phyloP scores from a whole-genome alignment of 805 yeast genomes.

The Metschnikowia lochheadii region DNA sequence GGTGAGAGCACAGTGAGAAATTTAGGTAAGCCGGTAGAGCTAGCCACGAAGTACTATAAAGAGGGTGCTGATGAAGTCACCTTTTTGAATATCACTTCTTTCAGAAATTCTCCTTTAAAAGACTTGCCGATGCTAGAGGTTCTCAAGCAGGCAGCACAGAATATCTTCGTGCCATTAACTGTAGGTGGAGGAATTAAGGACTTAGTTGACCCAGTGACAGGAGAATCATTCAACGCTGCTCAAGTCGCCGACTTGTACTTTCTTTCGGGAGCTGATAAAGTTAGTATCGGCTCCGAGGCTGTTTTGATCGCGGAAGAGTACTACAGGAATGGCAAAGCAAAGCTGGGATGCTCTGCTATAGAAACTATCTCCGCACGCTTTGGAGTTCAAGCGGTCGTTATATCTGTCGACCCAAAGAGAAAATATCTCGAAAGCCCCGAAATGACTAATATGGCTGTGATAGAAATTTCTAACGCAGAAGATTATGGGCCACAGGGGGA shows the following conservation, averaged over 20 bases:
- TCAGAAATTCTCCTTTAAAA: constrained; percentile 85
- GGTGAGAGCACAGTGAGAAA: constrained; percentile 71
- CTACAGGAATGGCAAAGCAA: constrained; percentile 52
- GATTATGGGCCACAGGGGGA: constrained; percentile 82
- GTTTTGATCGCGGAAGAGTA: constrained; percentile 85
- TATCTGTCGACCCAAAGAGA: constrained; percentile 96
- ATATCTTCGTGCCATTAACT: constrained; percentile 93
- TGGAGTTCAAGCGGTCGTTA: constrained; percentile 96
- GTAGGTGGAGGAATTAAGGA: constrained; percentile 98
- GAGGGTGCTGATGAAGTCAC: constrained; percentile 99
- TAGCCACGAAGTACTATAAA: constrained; percentile 82
- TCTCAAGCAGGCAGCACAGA: constrained; percentile 72
- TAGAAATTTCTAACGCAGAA: constrained; percentile 51
- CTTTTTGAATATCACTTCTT: constrained; percentile 90
- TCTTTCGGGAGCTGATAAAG: constrained; percentile 96
- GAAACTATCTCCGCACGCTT: constrained; percentile 89
- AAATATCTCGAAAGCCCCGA: constrained; percentile 64
- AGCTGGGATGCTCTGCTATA: constrained; percentile 79
- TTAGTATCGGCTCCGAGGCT: constrained; percentile 97
- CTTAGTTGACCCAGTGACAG: constrained; percentile 74
- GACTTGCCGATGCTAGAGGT: constrained; percentile 97
- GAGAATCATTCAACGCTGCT: constrained; percentile 73
- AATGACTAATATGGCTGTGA: constrained; percentile 57
- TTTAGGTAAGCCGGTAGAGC: constrained; percentile 92
- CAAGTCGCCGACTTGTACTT: constrained; percentile 90